Evolutionary conservation across 2,329 filamentous ascomycete species (phyloP).

Genomic region (Bisporella sp.): DNA sequence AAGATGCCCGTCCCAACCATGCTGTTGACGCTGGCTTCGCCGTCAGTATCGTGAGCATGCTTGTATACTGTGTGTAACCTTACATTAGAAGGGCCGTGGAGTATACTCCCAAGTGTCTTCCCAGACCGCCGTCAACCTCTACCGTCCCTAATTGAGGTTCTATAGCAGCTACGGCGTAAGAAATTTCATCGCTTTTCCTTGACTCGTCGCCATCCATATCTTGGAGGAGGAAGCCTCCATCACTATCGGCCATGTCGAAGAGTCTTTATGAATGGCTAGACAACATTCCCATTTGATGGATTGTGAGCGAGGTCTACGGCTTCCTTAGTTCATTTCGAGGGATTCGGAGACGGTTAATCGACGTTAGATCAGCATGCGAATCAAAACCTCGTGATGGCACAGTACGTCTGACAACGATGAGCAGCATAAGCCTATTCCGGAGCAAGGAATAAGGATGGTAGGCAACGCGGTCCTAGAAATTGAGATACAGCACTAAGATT

Average conservation of each 20-base stretch:
- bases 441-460: no score
- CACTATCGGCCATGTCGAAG: neutral
- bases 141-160: neutral
- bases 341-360: no score
- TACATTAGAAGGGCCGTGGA: neutral
- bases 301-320: neutral
- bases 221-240: neutral
- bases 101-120: neutral
- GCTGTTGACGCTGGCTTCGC: slow-evolving; percentile 27
- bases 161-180: no score
- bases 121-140: neutral
- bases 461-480: no score
- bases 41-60: no score
- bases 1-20: slow-evolving; percentile 41
- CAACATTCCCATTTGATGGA: neutral
- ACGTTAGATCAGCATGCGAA: no score
- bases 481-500: no score
- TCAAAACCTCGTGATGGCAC: no score
- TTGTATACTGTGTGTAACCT: neutral
- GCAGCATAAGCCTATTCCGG: no score
- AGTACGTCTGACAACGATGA: no score
- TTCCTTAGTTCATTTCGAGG: no score
- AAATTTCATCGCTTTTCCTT: neutral
- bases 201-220: neutral
- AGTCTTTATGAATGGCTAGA: neutral